A percentile compares a stretch with the other conserved stretches of the same genome.
Evolutionary conservation across 1,284 basidiomycete species (phyloP).

Genomic region (Leccinum idahoense): DNA sequence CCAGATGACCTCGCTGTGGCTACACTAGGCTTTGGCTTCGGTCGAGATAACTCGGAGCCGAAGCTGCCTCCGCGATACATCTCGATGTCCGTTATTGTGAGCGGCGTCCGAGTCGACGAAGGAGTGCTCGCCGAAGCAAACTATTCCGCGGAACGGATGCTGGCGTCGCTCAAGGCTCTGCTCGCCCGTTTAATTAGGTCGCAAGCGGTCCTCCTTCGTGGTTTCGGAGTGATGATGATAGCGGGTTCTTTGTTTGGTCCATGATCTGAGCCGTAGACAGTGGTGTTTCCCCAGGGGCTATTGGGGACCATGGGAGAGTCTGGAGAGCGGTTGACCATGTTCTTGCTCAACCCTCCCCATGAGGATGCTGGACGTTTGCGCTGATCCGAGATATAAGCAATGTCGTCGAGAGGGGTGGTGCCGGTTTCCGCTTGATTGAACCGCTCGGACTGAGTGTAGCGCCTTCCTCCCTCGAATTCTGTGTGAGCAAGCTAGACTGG

Average conservation of each 20-base stretch:
- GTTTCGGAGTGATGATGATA: conserved; percentile 10
- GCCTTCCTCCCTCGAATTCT: conserved; percentile 15
- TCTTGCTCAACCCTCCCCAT: conserved; percentile 23
- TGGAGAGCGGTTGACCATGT: neutral
- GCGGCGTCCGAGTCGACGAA: conserved; percentile 5
- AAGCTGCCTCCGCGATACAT: conserved; percentile 22
- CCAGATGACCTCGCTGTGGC: conserved; percentile 2
- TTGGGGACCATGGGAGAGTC: conserved; percentile 6
- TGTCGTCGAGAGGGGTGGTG: conserved; percentile 22
- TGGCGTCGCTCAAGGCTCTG: conserved; percentile 25
- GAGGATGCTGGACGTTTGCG: conserved; percentile 12
- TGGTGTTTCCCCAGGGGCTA: conserved; percentile 6
- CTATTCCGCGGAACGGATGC: conserved; percentile 30
- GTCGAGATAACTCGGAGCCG: conserved; percentile 7
- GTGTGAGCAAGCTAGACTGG: conserved; percentile 17
- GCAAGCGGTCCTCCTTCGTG: conserved; percentile 15
- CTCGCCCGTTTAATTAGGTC: conserved; percentile 21
- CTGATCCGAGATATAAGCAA: conserved; percentile 8
- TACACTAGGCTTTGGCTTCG: neutral
- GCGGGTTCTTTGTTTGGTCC: conserved; percentile 3
- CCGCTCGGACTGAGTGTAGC: conserved; percentile 14
- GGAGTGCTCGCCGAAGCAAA: conserved; percentile 22
- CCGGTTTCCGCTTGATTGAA: conserved; percentile 30
- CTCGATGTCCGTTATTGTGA: conserved; percentile 25
- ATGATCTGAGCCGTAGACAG: conserved; percentile 1